phyloP scores from a whole-genome alignment of 2,329 filamentous ascomycete species.

The Chaetomiaceae sp. region DNA sequence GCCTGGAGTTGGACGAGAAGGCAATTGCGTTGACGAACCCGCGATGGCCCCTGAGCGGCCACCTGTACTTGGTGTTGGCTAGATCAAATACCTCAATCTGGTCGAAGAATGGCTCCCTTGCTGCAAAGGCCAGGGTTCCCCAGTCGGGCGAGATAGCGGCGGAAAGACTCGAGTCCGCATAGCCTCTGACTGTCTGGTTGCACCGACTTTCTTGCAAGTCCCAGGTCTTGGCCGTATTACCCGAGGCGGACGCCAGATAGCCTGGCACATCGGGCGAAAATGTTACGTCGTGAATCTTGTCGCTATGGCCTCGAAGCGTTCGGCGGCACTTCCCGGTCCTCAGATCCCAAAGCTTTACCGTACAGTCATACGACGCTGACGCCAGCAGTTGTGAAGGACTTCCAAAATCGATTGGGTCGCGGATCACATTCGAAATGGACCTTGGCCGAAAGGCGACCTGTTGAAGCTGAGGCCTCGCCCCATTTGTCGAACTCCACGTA shows the following conservation, averaged over 20 bases:
- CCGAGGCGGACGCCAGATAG: too few species aligned
- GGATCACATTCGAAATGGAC: too few species aligned
- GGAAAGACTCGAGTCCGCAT: too few species aligned
- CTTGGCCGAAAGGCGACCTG: too few species aligned
- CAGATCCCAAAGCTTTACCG: background rate
- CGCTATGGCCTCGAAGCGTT: background rate
- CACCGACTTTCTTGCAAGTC: too few species aligned
- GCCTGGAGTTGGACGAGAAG: background rate
- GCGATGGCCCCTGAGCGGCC: background rate
- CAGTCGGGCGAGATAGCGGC: too few species aligned
- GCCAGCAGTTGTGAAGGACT: background rate
- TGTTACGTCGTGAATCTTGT: background rate
- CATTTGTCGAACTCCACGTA: background rate
- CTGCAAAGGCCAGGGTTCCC: too few species aligned
- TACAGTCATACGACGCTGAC: background rate
- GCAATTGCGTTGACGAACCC: background rate
- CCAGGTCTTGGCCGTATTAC: too few species aligned
- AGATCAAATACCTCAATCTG: background rate
- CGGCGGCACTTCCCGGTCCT: background rate
- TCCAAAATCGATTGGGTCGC: too few species aligned
- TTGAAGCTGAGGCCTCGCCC: background rate
- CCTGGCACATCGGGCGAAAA: too few species aligned
- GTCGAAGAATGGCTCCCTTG: background rate
- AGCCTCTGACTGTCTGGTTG: too few species aligned
- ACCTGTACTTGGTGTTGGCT: background rate